phyloP scores from a whole-genome alignment of 352 stramenopile species.

The Phytopythium mirpurense region DNA sequence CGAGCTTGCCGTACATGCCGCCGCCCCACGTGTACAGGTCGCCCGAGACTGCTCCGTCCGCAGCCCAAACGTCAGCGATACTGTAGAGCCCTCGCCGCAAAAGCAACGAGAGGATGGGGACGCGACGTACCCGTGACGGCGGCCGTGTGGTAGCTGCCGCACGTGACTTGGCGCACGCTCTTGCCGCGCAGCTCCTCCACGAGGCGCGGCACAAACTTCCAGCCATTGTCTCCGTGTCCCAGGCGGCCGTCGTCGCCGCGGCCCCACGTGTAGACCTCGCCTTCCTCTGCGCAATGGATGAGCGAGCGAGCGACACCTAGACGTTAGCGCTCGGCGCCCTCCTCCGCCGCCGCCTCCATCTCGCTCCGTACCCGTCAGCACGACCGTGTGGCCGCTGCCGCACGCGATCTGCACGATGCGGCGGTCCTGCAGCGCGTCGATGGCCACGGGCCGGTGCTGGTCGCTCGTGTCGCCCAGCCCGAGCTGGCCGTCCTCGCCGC shows the following conservation, averaged over 20 bases:
- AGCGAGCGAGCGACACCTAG: not conserved
- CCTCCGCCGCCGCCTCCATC: not conserved
- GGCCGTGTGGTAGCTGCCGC: constrained; percentile 95
- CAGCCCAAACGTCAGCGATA: no score
- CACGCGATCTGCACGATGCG: constrained; percentile 87
- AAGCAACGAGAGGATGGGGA: no score
- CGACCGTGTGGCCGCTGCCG: constrained; percentile 84
- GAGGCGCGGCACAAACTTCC: constrained; percentile 95
- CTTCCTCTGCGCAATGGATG: constrained; percentile 38
- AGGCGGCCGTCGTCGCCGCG: constrained; percentile 85
- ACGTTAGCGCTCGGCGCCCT: no score
- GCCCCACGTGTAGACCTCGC: constrained; percentile 89
- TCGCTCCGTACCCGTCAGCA: constrained; percentile 52
- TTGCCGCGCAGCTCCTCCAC: constrained; percentile 90
- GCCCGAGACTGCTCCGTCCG: constrained; percentile 54
- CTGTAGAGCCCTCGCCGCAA: no score
- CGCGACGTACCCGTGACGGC: constrained; percentile 73
- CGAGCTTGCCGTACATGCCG: constrained; percentile 95
- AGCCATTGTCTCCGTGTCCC: constrained; percentile 93
- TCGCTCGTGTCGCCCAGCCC: constrained; percentile 85
- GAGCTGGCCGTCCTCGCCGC: constrained; percentile 83
- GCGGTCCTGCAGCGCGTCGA: constrained; percentile 79
- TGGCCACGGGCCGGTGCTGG: constrained; percentile 76
- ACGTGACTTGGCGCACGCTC: constrained; percentile 91
- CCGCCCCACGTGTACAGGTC: constrained; percentile 94